phyloP scores from a whole-genome alignment of 129 eudicot species.

The Calendula officinalis region DNA sequence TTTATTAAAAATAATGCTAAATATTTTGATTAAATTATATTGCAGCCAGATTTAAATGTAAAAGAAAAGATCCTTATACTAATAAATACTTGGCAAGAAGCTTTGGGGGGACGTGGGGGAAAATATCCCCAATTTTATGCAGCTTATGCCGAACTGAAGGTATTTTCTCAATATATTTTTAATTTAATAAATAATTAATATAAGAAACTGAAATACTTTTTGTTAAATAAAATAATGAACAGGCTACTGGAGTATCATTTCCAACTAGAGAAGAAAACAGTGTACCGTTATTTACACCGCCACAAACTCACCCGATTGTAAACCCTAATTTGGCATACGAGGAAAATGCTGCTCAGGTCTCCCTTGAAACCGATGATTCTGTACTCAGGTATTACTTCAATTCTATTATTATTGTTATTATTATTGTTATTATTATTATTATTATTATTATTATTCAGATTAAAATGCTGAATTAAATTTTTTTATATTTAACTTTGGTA shows the following conservation, averaged over 20 bases:
- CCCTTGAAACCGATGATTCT: conserved; percentile 67
- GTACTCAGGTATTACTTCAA: conserved; percentile 54
- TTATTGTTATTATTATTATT: background rate
- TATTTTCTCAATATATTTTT: conserved; percentile 16
- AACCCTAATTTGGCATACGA: conserved; percentile 46
- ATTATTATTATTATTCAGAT: background rate
- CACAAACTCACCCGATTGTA: conserved; percentile 72
- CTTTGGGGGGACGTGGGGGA: conserved; percentile 72
- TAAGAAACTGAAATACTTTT: background rate
- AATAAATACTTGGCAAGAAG: conserved; percentile 94
- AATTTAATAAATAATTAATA: background rate
- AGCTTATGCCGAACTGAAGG: conserved; percentile 77
- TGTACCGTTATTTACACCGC: conserved; percentile 85
- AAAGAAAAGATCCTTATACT: conserved; percentile 73
- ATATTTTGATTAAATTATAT: background rate
- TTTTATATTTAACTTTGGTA: no score
- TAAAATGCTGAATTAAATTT: no score
- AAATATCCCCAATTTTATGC: conserved; percentile 69
- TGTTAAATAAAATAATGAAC: conserved; percentile 10
- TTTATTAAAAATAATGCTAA: background rate
- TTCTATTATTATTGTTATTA: background rate
- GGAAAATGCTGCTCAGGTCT: conserved; percentile 73
- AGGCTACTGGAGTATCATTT: conserved; percentile 77
- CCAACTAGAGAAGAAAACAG: conserved; percentile 83
- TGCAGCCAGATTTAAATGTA: conserved; percentile 81